phyloP scores from a whole-genome alignment of 345 rosid genomes.

The Passiflora organensis region DNA sequence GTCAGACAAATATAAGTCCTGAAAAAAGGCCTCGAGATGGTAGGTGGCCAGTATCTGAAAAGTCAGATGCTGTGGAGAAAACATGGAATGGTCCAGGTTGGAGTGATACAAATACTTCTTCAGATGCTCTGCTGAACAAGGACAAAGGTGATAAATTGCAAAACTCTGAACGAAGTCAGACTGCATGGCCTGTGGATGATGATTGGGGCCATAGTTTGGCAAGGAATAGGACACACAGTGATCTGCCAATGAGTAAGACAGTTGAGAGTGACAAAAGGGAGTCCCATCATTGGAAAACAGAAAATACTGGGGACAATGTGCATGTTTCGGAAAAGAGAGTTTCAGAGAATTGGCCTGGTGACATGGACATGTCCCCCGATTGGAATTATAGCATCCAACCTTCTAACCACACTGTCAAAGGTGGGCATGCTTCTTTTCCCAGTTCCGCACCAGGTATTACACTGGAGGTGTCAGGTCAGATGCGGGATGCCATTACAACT shows the following conservation, averaged over 20 bases:
- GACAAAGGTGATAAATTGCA: constrained; percentile 27
- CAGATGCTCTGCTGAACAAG: constrained; percentile 27
- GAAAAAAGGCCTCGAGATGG: constrained; percentile 46
- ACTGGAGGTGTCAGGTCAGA: constrained; percentile 20
- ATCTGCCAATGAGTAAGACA: constrained; percentile 17
- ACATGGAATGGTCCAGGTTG: constrained; percentile 35
- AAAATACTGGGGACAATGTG: constrained; percentile 21
- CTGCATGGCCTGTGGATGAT: constrained; percentile 32
- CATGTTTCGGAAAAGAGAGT: constrained; percentile 36
- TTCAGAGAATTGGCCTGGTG: constrained; percentile 48
- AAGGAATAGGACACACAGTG: constrained; percentile 20
- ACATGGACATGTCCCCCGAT: constrained; percentile 79
- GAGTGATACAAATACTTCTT: constrained; percentile 20
- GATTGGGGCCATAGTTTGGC: constrained; percentile 29
- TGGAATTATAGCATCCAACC: constrained; percentile 54
- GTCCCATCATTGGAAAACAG: constrained; percentile 22
- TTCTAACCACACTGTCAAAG: constrained; percentile 30
- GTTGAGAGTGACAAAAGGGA: constrained; percentile 25
- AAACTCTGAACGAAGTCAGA: constrained; percentile 24
- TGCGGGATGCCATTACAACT: constrained; percentile 22
- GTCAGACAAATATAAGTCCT: constrained; percentile 42
- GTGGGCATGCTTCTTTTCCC: constrained; percentile 31
- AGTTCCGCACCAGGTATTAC: constrained; percentile 20
- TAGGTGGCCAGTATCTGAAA: constrained; percentile 27
- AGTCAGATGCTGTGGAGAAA: constrained; percentile 36